Base-by-base conservation (phyloP, 2,329 filamentous ascomycete genomes). In the Nothomitra cinnamomea region DNA sequence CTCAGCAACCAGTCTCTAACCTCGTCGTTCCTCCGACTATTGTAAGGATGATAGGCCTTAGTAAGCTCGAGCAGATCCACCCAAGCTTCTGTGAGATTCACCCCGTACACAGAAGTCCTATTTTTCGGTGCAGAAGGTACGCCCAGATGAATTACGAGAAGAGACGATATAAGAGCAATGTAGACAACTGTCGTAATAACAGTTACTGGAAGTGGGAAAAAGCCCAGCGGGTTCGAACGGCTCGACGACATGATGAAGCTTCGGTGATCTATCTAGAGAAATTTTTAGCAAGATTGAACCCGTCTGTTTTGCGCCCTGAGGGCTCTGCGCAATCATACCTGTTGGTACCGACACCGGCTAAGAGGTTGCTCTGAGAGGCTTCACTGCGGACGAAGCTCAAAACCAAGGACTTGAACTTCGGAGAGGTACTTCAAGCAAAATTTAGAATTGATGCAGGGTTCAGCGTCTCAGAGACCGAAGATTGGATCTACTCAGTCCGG, bases 41-140 rank as follows among this genome's bases (percentile, higher is more conserved):
- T 95, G 71, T 87, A 95, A 0, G 92, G 90, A 64, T 95, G 92
- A 63, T 85, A 92, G 1, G 75, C 73, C 58, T 74, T 74, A 35
- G 84, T 90, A 50, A 98, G 74, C 54, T 74, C 70, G 56, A 87
- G 79, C 32, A 98, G 73, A 64, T 96, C 89, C 12, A 74, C 68
- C 89, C 89, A 96, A 38, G 90, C 87, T 67, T 94, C 81, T 1
- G 82, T 83, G 53, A 96, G 69, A 62, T 95, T 87, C 61, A 94
- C 70, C 17, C 87, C 88, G 7, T 70, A 63, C 38, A 77, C 76
- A 4, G 69, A 69, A 8, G 68, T 71, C 40, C 75, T 71, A 38
- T 72, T 71, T 2, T 64, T 67, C 0, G 85, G 83, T 51, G 80
- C 75, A 19, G 76, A 64, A 3, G 90, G 85, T 7, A 94, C 83